These are phyloP conservation scores for Pilasporangium apinafurcum DNA, from an alignment of 352 stramenopile genomes.

Conservation along the genomic window DNA sequence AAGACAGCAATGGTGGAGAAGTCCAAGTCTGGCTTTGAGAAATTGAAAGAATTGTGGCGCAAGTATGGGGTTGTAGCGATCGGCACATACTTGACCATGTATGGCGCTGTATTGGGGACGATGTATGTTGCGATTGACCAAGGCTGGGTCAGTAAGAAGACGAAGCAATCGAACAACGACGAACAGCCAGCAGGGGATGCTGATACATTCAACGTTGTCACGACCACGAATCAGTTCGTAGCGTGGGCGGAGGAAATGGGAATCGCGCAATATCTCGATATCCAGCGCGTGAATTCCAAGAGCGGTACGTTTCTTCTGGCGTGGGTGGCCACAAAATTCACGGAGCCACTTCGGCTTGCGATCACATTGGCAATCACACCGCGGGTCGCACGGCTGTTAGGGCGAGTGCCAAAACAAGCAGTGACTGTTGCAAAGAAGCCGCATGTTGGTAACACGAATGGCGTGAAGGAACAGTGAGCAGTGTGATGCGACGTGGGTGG, in stretches of 20 bases:
- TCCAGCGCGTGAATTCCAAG: constrained; percentile 77
- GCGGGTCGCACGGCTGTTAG: constrained; percentile 65
- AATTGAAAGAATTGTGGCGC: constrained; percentile 75
- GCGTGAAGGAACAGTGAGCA: no score
- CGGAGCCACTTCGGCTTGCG: constrained; percentile 70
- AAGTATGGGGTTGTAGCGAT: constrained; percentile 82
- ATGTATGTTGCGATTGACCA: constrained; percentile 81
- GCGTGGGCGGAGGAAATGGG: constrained; percentile 61
- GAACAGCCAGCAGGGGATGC: constrained; percentile 21
- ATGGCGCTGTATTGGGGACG: constrained; percentile 64
- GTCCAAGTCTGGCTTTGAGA: constrained; percentile 33
- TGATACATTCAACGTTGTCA: constrained; percentile 68
- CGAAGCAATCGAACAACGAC: constrained; percentile 10
- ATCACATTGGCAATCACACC: constrained; percentile 76
- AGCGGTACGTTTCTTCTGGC: constrained; percentile 75
- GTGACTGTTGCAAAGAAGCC: no score
- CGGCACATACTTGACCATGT: constrained; percentile 78
- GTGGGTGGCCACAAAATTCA: constrained; percentile 87
- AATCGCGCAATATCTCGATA: constrained; percentile 73
- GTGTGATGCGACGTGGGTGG: no score
- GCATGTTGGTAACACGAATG: no score
- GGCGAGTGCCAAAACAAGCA: constrained; percentile 58
- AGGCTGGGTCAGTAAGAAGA: constrained; percentile 55
- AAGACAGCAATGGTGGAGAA: constrained; percentile 26
- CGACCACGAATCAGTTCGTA: constrained; percentile 76